Conservation (phyloP, 257 asterid genomes). For the Lycium barbarum region DNA sequence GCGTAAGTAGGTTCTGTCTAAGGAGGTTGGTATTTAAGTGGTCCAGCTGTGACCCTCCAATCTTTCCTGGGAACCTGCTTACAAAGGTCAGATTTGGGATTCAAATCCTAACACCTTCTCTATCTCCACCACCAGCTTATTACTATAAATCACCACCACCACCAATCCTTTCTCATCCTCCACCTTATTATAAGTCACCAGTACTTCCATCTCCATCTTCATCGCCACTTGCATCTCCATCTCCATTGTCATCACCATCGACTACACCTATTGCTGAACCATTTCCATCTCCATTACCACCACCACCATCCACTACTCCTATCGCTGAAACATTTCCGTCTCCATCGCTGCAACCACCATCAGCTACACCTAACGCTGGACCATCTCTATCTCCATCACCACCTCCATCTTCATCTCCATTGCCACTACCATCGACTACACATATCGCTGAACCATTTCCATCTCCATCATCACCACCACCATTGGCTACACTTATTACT, state of each 20-base stretch:
- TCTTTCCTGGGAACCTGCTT: no score
- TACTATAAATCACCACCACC: no score
- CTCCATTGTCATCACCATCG: neutral
- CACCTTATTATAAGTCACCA: neutral
- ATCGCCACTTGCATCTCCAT: neutral
- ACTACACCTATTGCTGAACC: neutral
- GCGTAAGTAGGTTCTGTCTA: no score
- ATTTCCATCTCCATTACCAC: neutral
- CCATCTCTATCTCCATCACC: neutral
- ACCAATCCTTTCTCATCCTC: no score
- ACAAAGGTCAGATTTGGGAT: no score
- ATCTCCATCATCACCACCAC: neutral
- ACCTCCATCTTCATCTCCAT: neutral
- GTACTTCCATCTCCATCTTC: neutral
- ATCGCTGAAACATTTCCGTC: neutral
- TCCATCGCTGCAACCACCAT: neutral
- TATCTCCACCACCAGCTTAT: no score
- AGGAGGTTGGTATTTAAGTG: no score
- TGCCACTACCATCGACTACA: neutral
- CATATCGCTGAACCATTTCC: neutral
- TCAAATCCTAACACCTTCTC: no score
- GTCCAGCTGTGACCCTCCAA: no score
- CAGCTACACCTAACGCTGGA: neutral
- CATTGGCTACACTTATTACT: neutral
- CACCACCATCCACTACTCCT: neutral